Evolutionary conservation across 2,329 filamentous ascomycete genomes (phyloP).

Genomic region (Scedosporium aurantiacum): DNA sequence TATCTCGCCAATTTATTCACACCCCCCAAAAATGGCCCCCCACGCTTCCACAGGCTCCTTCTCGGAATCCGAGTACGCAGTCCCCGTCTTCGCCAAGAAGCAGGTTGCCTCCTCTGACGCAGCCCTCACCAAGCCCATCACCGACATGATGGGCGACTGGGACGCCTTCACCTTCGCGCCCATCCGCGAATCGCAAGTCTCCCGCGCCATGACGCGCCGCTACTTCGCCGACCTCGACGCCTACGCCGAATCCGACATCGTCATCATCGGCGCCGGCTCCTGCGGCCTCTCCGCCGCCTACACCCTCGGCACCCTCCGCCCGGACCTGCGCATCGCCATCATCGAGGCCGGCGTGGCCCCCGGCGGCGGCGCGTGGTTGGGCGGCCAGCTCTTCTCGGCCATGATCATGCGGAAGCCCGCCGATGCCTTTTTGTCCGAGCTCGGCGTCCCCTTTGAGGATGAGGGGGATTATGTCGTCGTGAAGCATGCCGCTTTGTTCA

Average conservation of each 20-base stretch:
- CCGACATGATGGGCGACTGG: constrained; percentile 67
- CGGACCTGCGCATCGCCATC: constrained; percentile 84
- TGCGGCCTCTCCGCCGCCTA: constrained; percentile 81
- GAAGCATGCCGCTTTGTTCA: constrained; percentile 90
- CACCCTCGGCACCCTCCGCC: constrained; percentile 69
- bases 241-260: constrained; percentile 86
- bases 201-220: constrained; percentile 82
- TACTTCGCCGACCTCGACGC: constrained; percentile 85
- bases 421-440: constrained; percentile 68
- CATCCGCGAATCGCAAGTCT: constrained; percentile 87
- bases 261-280: constrained; percentile 83
- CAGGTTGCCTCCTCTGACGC: constrained; percentile 21
- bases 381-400: constrained; percentile 86
- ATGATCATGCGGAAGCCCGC: constrained; percentile 95
- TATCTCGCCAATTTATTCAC: constrained; percentile 15
- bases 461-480: constrained; percentile 84
- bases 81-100: constrained; percentile 32
- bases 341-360: constrained; percentile 81
- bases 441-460: constrained; percentile 78
- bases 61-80: constrained; percentile 39
- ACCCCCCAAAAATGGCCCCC: constrained; percentile 55
- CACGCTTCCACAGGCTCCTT: constrained; percentile 44
- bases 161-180: constrained; percentile 70
- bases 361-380: constrained; percentile 83
- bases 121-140: constrained; percentile 16